Evolutionary conservation across 768 basidiomycete species (phyloP), one percentile per base, ranked within the genome.

Genomic region (Chiua virens): DNA sequence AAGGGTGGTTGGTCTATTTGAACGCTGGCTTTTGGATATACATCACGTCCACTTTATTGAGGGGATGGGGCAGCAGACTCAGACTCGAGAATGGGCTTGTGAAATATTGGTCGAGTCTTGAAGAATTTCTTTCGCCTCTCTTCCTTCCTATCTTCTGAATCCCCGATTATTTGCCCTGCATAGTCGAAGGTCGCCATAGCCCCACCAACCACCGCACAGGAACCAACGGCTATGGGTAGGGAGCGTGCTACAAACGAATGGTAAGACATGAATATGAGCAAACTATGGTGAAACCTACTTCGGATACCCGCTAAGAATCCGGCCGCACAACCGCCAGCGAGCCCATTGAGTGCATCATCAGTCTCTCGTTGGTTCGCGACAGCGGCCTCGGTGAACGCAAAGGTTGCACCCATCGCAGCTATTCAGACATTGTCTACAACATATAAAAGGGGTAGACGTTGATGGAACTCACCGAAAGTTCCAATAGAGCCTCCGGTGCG

Each of bases 351-450:
- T 37, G 86, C 76, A 66, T 98, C 95, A 55, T 92, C 78, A 57
- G 75, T 83, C 69, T 83, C 78, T 49, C 93, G 81, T 53, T 83
- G 73, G 70, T 98, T 98, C 48, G 91, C 90, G 20, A 90, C 82
- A 25, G 78, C 72, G 7, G 89, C 76, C 67, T 96, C 91, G 2
- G 89, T 89, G 58, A 87, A 79, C 10, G 90, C 88, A 65, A 89
- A 98, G 5, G 89, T 79, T 54, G 84, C 85, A 23, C 90, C 94
- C 85, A 96, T 90, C 20, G 88, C 92, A 61, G 90, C 94, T 97
- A 48, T 47, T 49, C 34, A 52, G 48, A 32, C 22, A 49, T 27
- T 42, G 42, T 61, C 40, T 10, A 49, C 46, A 40, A 51, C 46
- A 42, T 23, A 20, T 17, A 8, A 39, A 27, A 23, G 28, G 4